A percentile compares a stretch with the other conserved stretches of the same genome.
Conservation (phyloP, 2,329 filamentous ascomycete species). For the Pseudogymnoascus sp. region DNA sequence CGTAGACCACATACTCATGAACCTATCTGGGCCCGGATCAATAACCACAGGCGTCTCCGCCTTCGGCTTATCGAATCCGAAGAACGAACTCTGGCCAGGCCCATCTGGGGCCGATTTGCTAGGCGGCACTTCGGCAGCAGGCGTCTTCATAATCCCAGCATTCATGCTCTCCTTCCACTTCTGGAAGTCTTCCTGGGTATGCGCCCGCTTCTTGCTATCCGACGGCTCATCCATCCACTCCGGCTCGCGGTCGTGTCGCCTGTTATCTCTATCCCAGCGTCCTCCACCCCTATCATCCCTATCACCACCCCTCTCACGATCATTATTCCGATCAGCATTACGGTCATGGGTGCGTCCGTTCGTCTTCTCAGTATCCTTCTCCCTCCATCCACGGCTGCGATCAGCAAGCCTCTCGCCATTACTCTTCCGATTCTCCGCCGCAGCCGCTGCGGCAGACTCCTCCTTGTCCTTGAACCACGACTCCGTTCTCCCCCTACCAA, state of each 20-base stretch:
- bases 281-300: conserved; percentile 10
- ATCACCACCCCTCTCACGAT: conserved; percentile 17
- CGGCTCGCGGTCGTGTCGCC: conserved; percentile 67
- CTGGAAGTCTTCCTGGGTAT: conserved; percentile 86
- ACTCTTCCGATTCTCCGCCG: conserved; percentile 25
- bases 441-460: conserved; percentile 21
- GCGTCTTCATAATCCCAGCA: conserved; percentile 17
- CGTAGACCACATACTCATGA: conserved; percentile 53
- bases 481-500: conserved; percentile 56
- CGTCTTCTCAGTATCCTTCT: conserved; percentile 31
- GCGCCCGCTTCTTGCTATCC: conserved; percentile 53
- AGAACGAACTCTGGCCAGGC: conserved; percentile 32
- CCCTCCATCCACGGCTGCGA: conserved; percentile 31
- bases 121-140: conserved; percentile 30
- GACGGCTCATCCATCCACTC: conserved; percentile 79
- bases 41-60: conserved; percentile 46
- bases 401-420: conserved; percentile 26
- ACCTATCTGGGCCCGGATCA: conserved; percentile 65
- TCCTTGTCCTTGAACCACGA: conserved; percentile 63
- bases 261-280: conserved; percentile 49
- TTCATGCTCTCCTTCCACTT: conserved; percentile 85
- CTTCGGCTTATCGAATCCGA: conserved; percentile 39
- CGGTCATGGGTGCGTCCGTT: conserved; percentile 12
- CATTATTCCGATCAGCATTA: conserved; percentile 3
- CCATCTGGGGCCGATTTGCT: conserved; percentile 26